A percentile compares a stretch with the other conserved stretches of the same genome.
Evolutionary conservation across 1,284 basidiomycete genomes (phyloP).

Genomic region (Melampsora larici-populina): DNA sequence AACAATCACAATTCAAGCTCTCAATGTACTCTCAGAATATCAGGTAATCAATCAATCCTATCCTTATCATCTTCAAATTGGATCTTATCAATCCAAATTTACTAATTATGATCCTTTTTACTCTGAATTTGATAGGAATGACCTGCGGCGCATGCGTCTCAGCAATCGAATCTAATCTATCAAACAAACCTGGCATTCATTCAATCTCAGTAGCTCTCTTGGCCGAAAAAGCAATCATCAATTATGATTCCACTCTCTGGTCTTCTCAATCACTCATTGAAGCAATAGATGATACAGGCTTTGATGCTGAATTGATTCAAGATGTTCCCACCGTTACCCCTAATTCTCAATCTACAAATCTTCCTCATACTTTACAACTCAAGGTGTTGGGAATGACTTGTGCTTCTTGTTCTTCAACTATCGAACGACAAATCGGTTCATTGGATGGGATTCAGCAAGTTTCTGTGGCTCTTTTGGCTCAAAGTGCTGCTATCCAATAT

Average conservation of each 20-base stretch:
- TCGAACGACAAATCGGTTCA: slow-evolving; percentile 67
- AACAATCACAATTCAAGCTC: background rate
- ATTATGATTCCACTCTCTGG: slow-evolving; percentile 80
- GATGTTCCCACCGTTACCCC: slow-evolving; percentile 1
- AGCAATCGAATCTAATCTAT: slow-evolving; percentile 89
- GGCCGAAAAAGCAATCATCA: slow-evolving; percentile 84
- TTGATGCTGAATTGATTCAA: slow-evolving; percentile 64
- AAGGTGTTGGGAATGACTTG: slow-evolving; percentile 89
- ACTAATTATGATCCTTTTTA: no score
- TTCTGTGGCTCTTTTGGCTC: slow-evolving; percentile 69
- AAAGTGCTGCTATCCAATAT: slow-evolving; percentile 71
- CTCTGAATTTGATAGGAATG: slow-evolving; percentile 64
- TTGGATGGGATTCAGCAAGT: slow-evolving; percentile 73
- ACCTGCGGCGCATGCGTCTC: slow-evolving; percentile 82
- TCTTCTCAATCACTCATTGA: slow-evolving; percentile 72
- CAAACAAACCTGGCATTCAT: slow-evolving; percentile 75
- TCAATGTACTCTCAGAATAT: slow-evolving; percentile 5
- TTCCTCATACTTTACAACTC: slow-evolving; percentile 61
- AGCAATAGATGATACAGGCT: slow-evolving; percentile 89
- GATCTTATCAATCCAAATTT: background rate
- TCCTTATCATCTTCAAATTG: background rate
- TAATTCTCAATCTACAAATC: slow-evolving; percentile 6
- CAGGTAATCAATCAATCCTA: background rate
- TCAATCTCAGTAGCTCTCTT: slow-evolving; percentile 88
- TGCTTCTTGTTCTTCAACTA: slow-evolving; percentile 70